Evolutionary conservation across 352 stramenopile species (phyloP).

Genomic region (Salisapilia sapeloensis): DNA sequence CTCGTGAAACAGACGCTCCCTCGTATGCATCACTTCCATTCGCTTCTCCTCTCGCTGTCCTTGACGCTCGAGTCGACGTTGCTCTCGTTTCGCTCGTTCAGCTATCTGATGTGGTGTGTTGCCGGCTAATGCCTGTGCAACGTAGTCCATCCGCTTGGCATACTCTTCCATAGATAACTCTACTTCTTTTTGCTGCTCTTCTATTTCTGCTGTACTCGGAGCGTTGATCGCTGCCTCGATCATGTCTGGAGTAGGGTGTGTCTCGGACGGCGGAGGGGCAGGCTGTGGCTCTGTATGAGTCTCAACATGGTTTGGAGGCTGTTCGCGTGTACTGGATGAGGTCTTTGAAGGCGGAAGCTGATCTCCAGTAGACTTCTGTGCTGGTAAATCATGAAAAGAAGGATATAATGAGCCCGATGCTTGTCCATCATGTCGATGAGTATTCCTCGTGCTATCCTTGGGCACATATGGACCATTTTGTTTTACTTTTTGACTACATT

Average conservation of each 20-base stretch:
- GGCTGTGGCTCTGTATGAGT: not conserved
- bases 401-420: conserved; percentile 8
- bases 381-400: conserved; percentile 8
- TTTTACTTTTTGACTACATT: too few relatives aligned
- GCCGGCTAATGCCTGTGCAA: conserved; percentile 40
- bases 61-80: conserved; percentile 26
- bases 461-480: too few relatives aligned
- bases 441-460: too few relatives aligned
- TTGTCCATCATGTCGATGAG: too few relatives aligned
- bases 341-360: too few relatives aligned
- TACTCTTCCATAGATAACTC: conserved; percentile 22
- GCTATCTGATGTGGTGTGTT: conserved; percentile 48
- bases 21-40: conserved; percentile 28
- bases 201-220: conserved; percentile 9
- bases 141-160: conserved; percentile 24
- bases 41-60: conserved; percentile 16
- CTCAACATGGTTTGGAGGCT: not conserved
- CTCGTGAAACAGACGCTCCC: conserved; percentile 26
- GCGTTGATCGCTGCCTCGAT: not conserved
- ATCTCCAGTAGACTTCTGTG: too few relatives aligned
- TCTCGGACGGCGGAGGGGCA: too few relatives aligned
- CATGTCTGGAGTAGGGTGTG: not conserved
- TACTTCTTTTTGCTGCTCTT: conserved; percentile 12
- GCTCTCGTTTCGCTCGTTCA: conserved; percentile 23
- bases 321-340: too few relatives aligned